Conservation (phyloP, 2,329 filamentous ascomycete species). For the Colletotrichum scovillei region DNA sequence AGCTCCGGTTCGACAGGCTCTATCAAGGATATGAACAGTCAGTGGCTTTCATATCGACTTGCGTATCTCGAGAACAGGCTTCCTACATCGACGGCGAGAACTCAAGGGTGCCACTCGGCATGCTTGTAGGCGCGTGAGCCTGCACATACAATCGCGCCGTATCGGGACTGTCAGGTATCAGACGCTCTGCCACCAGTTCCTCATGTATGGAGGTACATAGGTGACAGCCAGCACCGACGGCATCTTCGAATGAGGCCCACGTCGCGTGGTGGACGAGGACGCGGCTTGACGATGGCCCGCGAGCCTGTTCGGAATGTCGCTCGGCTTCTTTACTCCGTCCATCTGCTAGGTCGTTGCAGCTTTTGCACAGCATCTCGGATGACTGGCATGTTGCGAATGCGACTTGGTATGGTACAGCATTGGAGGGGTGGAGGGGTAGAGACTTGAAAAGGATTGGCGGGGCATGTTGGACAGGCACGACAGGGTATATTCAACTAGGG, state of each 20-base stretch:
- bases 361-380: background rate
- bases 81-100: background rate
- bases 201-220: background rate
- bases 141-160: background rate
- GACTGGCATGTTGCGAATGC: background rate
- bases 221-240: background rate
- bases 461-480: background rate
- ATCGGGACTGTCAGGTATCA: background rate
- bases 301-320: background rate
- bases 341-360: background rate
- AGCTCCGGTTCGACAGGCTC: background rate
- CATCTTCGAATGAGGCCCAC: background rate
- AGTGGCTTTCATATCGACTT: too few relatives aligned
- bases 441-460: background rate
- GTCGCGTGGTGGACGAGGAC: background rate
- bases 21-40: background rate
- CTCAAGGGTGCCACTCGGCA: background rate
- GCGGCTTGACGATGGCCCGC: background rate
- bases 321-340: background rate
- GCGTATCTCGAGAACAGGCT: background rate
- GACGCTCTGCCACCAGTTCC: background rate
- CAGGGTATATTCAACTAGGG: background rate
- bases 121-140: background rate
- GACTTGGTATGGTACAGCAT: background rate
- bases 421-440: background rate